Percentiles rank a stretch among this genome's conserved stretches.
Evolutionary conservation across 352 stramenopile species (phyloP).

Genomic region (Phytophthora sojae): DNA sequence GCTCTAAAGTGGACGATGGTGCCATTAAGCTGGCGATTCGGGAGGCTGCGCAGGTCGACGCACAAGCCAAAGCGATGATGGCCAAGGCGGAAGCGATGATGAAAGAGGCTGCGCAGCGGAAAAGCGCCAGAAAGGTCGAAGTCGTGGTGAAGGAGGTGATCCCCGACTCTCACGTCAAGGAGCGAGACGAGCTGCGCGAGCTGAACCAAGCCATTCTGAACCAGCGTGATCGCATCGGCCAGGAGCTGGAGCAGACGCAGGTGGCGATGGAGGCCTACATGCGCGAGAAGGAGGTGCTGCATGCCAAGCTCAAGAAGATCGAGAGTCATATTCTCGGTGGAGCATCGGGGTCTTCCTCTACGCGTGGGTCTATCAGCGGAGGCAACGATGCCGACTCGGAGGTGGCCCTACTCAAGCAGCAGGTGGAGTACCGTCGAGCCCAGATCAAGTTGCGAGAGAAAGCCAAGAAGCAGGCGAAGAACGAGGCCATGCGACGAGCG

Average conservation of each 20-base stretch:
- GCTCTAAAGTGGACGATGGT: slow-evolving; percentile 37
- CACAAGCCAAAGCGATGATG: slow-evolving; percentile 83
- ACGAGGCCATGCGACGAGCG: slow-evolving; percentile 60
- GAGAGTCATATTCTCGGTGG: slow-evolving; percentile 81
- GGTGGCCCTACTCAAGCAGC: slow-evolving; percentile 77
- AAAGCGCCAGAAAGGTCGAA: slow-evolving; percentile 53
- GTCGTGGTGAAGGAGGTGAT: slow-evolving; percentile 86
- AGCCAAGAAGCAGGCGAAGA: slow-evolving; percentile 71
- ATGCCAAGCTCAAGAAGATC: slow-evolving; percentile 80
- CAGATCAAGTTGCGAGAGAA: slow-evolving; percentile 87
- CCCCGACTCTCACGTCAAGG: slow-evolving; percentile 67
- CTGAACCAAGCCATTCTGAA: slow-evolving; percentile 71
- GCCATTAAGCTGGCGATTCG: slow-evolving; percentile 52
- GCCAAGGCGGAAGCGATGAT: slow-evolving; percentile 71
- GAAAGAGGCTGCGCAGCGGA: slow-evolving; percentile 55
- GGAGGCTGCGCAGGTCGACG: slow-evolving; percentile 63
- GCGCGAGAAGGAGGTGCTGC: slow-evolving; percentile 68
- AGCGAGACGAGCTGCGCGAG: slow-evolving; percentile 68
- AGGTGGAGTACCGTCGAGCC: slow-evolving; percentile 79
- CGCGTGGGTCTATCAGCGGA: slow-evolving; percentile 8
- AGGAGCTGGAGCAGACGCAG: slow-evolving; percentile 79
- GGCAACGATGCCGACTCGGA: slow-evolving; percentile 60
- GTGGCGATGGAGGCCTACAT: slow-evolving; percentile 71
- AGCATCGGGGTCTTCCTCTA: slow-evolving; percentile 31
- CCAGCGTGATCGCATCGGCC: slow-evolving; percentile 76